These are phyloP conservation scores for Pelargonium nanum DNA, from an alignment of 345 rosid species.

Conservation along the genomic window DNA sequence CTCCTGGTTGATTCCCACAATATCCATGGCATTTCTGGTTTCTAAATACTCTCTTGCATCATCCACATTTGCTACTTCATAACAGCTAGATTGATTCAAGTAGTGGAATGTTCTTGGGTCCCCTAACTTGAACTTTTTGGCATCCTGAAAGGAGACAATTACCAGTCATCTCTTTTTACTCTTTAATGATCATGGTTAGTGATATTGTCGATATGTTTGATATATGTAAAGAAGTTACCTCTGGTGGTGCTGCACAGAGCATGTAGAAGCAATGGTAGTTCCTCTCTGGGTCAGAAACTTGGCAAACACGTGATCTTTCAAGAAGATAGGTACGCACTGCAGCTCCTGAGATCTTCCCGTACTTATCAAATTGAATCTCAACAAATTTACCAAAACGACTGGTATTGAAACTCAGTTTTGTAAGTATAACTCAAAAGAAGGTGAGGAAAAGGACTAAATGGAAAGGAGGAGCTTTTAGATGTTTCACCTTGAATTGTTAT, in stretches of 20 bases:
- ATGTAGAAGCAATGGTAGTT: conserved; percentile 70
- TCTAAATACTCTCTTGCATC: conserved; percentile 65
- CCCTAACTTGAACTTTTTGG: conserved; percentile 52
- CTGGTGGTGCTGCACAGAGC: conserved; percentile 86
- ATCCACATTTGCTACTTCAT: conserved; percentile 54
- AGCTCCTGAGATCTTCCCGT: conserved; percentile 82
- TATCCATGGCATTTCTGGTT: conserved; percentile 73
- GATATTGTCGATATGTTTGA: neutral
- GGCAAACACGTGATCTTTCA: conserved; percentile 76
- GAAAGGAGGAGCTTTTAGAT: neutral
- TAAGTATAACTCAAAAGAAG: conserved; percentile 2
- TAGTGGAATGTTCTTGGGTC: conserved; percentile 58
- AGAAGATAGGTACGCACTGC: conserved; percentile 72
- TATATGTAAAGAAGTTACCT: conserved; percentile 29
- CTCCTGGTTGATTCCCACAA: conserved; percentile 77
- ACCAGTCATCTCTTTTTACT: neutral
- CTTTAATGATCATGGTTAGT: neutral
- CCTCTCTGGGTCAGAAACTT: conserved; percentile 70
- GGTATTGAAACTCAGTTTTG: conserved; percentile 5
- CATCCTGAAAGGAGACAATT: conserved; percentile 32
- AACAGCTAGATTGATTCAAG: conserved; percentile 60
- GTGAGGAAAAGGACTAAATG: neutral
- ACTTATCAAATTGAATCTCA: conserved; percentile 80
- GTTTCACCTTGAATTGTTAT: conserved; percentile 77
- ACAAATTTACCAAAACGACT: conserved; percentile 92